A percentile compares a stretch with the other conserved stretches of the same genome.
Evolutionary conservation across 177 flowering plant genomes (phyloP).

Genomic region (Vitis hybrid): DNA sequence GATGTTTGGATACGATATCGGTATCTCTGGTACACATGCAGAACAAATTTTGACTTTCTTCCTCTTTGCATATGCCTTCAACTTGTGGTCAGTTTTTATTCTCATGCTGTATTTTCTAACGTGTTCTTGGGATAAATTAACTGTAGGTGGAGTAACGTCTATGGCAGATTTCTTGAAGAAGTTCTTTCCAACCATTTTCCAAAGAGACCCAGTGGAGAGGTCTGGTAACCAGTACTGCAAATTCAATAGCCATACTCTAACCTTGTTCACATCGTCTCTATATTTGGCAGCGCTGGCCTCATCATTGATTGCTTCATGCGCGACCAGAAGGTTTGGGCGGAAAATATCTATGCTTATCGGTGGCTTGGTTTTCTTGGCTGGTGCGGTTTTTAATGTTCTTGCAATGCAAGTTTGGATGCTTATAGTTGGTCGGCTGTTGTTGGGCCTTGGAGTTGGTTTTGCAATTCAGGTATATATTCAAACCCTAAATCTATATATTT

Average conservation of each 20-base stretch:
- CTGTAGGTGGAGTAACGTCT: too few relatives aligned
- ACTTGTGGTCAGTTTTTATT: too few relatives aligned
- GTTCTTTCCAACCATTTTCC: too few relatives aligned
- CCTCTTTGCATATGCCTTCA: too few relatives aligned
- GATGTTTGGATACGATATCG: too few relatives aligned
- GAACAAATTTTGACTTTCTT: too few relatives aligned
- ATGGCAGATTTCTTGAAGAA: too few relatives aligned
- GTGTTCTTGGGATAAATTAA: too few relatives aligned
- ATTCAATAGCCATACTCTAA: slow-evolving; percentile 29
- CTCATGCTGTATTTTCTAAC: too few relatives aligned
- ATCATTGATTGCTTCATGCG: slow-evolving; percentile 53
- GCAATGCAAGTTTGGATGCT: slow-evolving; percentile 63
- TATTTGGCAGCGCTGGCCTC: slow-evolving; percentile 42
- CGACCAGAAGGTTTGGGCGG: slow-evolving; percentile 62
- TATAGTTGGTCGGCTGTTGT: slow-evolving; percentile 69
- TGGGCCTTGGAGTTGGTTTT: slow-evolving; percentile 79
- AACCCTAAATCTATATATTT: too few relatives aligned
- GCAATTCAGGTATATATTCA: slow-evolving; percentile 62
- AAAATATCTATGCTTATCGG: slow-evolving; percentile 64
- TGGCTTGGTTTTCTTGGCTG: slow-evolving; percentile 55
- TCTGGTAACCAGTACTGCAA: slow-evolving; percentile 43
- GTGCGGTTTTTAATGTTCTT: slow-evolving; percentile 60
- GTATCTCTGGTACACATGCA: too few relatives aligned
- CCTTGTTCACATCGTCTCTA: slow-evolving; percentile 44
- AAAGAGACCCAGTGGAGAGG: not conserved